Percentiles rank a stretch among this genome's conserved stretches.
These are phyloP conservation scores for Pilasporangium apinafurcum DNA, from an alignment of 352 stramenopile species.

Conservation along the genomic window DNA sequence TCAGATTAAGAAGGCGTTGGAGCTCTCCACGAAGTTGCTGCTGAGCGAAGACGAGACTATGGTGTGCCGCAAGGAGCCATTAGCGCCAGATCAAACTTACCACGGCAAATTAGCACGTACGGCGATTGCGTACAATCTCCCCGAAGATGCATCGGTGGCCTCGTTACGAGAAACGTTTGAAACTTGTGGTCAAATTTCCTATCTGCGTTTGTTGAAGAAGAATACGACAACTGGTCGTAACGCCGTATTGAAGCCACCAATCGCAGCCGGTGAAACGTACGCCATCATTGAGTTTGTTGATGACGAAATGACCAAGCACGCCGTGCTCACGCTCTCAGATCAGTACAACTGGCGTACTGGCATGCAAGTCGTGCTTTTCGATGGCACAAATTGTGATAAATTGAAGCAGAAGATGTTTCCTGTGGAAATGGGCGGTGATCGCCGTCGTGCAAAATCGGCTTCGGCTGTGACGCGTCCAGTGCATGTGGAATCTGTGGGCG, in stretches of 20 bases:
- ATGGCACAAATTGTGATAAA: slow-evolving; percentile 84
- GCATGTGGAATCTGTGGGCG: slow-evolving; percentile 76
- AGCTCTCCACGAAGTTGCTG: slow-evolving; percentile 81
- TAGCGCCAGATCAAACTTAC: slow-evolving; percentile 78
- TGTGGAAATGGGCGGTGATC: slow-evolving; percentile 61
- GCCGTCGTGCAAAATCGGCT: slow-evolving; percentile 74
- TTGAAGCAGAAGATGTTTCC: slow-evolving; percentile 89
- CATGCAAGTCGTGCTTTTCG: slow-evolving; percentile 86
- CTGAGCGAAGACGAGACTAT: slow-evolving; percentile 79
- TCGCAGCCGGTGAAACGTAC: slow-evolving; percentile 82
- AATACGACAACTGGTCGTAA: slow-evolving; percentile 84
- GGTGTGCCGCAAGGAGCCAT: slow-evolving; percentile 82
- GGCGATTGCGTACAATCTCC: slow-evolving; percentile 84
- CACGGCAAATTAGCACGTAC: slow-evolving; percentile 81
- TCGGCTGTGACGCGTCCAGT: slow-evolving; percentile 64
- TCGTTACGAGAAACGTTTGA: slow-evolving; percentile 82
- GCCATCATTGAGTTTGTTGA: slow-evolving; percentile 88
- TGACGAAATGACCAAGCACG: slow-evolving; percentile 87
- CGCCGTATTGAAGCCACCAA: slow-evolving; percentile 82
- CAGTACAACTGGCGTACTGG: slow-evolving; percentile 85
- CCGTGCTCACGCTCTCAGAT: slow-evolving; percentile 80
- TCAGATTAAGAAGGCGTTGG: slow-evolving; percentile 74
- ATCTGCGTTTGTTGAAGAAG: slow-evolving; percentile 85
- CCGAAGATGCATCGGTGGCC: slow-evolving; percentile 79
- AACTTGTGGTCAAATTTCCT: slow-evolving; percentile 78